Conservation (phyloP, 306 rosid species). For the Cicer judaicum region DNA sequence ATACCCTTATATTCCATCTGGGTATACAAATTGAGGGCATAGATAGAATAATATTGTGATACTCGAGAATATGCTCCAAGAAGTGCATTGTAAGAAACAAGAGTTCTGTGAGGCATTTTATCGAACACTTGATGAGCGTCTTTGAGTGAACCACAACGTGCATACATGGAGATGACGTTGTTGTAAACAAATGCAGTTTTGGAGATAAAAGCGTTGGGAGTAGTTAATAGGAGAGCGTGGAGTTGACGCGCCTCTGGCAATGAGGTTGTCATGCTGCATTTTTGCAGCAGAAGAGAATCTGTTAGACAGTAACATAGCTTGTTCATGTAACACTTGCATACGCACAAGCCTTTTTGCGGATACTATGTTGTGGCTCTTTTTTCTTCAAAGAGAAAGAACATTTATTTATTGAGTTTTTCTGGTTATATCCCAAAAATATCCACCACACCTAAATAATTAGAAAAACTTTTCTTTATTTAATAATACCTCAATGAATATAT, state of each 20-base stretch:
- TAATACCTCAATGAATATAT: no score
- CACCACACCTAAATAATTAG: no score
- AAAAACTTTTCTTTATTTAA: no score
- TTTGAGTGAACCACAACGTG: conserved; percentile 55
- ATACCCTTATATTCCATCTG: conserved; percentile 52
- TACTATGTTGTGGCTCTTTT: not conserved
- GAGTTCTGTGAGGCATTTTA: conserved; percentile 73
- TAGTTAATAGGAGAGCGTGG: conserved; percentile 69
- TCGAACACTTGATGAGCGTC: conserved; percentile 73
- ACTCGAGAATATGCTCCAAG: conserved; percentile 68
- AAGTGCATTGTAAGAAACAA: conserved; percentile 79
- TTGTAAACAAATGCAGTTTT: conserved; percentile 62
- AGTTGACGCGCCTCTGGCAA: conserved; percentile 71
- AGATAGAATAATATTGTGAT: conserved; percentile 46
- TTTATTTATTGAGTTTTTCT: no score
- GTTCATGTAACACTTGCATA: conserved; percentile 44
- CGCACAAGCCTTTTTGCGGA: not conserved
- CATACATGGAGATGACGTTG: conserved; percentile 76
- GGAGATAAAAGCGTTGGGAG: conserved; percentile 42
- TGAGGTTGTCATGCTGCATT: conserved; percentile 64
- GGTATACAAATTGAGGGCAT: conserved; percentile 51
- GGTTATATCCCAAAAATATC: no score
- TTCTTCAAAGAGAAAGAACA: not conserved
- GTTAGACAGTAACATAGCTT: conserved; percentile 32
- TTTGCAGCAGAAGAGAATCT: conserved; percentile 53